phyloP scores from a whole-genome alignment of 768 basidiomycete species.

The Russula olivacea region DNA sequence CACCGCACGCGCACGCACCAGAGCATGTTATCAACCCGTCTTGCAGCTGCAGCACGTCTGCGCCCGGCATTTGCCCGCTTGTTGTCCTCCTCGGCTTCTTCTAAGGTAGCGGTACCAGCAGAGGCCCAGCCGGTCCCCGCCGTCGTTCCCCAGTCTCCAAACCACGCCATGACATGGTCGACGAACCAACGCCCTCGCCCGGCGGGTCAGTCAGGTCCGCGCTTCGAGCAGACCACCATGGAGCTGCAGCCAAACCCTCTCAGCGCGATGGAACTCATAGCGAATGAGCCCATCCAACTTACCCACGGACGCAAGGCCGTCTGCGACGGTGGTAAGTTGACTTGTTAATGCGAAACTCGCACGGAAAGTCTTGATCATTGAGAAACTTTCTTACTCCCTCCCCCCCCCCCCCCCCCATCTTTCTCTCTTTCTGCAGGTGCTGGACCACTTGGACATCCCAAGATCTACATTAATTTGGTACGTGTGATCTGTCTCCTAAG shows the following conservation, averaged over 20 bases:
- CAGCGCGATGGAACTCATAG: constrained; percentile 87
- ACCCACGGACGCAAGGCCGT: constrained; percentile 79
- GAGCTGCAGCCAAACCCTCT: constrained; percentile 83
- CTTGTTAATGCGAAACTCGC: background rate
- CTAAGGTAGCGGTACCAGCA: constrained; percentile 26
- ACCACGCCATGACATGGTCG: constrained; percentile 79
- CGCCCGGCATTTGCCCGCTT: constrained; percentile 22
- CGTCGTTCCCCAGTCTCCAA: constrained; percentile 67
- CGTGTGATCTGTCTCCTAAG: constrained; percentile 29
- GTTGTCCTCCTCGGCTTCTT: constrained; percentile 14
- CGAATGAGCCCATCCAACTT: constrained; percentile 76
- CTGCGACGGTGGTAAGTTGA: constrained; percentile 87
- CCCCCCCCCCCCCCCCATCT: too few relatives aligned
- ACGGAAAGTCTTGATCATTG: background rate
- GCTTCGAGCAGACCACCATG: constrained; percentile 90
- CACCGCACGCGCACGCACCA: too few relatives aligned
- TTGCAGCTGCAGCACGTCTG: constrained; percentile 13
- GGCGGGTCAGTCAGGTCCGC: constrained; percentile 52
- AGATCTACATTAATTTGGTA: constrained; percentile 93
- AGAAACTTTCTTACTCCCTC: background rate
- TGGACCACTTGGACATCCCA: constrained; percentile 93
- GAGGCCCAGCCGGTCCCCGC: constrained; percentile 28
- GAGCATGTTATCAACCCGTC: constrained; percentile 20
- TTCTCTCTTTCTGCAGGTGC: constrained; percentile 50
- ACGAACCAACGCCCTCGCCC: constrained; percentile 72